Evolutionary conservation across 192 early-diverging fungal genomes (phyloP), one percentile per base, ranked within the genome.

Genomic region (Coemansia biformis): DNA sequence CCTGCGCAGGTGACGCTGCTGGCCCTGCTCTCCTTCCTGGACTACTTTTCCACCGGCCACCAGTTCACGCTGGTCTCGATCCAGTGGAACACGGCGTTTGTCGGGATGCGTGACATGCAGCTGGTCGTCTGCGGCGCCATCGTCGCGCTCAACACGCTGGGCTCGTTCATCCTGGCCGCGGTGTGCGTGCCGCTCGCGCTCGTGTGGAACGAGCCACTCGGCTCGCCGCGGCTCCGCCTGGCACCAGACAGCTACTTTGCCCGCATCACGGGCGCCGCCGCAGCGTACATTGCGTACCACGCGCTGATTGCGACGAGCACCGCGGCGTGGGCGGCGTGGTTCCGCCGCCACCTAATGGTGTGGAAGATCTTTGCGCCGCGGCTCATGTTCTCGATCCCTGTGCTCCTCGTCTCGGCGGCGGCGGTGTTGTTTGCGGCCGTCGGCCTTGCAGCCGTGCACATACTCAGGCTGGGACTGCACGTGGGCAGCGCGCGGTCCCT

Each of bases 291-390:
- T 39, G 67, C 71, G 38, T 76, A 78, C 48, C 52, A 80, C 43
- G 51, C 66, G 32, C 16, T 77, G 36, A 45, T 77, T 4, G 35
- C 79, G 37, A 52, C 57, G 1, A 65, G 62, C 23, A 51, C 77
- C 11, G 80, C 83, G 22, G 58, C 79, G 26, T 76, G 77, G 30
- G 87, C 84, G 0, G 85, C 79, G 9, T 63, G 71, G 54, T 87
- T 90, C 60, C 63, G 88, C 36, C 73, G 94, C 1, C 92, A 97
- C 63, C 76, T 95, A 50, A 95, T 95, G 94, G 89, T 92, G n/a
- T 97, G 92, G 94, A 91, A 90, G 48, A 79, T 95, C 8, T 97
- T 91, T 86, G 91, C 88, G 9, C 92, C 94, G 1, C 77, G 92
- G 51, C 92, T 88, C 50, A 79, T 97, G 66, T 60, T 89, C 18